phyloP scores from a whole-genome alignment of 768 basidiomycete species.

The Chlorophyllum brunneum region DNA sequence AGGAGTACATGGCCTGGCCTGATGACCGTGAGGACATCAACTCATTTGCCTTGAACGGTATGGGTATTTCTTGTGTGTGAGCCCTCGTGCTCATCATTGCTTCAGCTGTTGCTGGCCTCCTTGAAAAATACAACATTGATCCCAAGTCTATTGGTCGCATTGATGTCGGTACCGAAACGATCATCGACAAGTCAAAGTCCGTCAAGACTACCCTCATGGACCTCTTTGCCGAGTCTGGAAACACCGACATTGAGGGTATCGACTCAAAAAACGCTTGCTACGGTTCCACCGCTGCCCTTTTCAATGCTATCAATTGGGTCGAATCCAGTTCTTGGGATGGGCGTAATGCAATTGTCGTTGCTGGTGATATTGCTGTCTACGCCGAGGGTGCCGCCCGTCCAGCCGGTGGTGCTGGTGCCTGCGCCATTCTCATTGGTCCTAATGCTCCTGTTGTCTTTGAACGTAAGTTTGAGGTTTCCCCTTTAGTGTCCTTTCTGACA shows the following conservation, averaged over 20 bases:
- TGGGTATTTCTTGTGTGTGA: conserved; percentile 19
- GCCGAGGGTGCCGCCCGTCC: conserved; percentile 94
- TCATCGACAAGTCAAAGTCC: conserved; percentile 99
- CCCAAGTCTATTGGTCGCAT: conserved; percentile 95
- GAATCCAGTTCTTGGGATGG: conserved; percentile 97
- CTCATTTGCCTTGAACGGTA: conserved; percentile 93
- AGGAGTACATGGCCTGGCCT: conserved; percentile 97
- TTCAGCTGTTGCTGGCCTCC: conserved; percentile 80
- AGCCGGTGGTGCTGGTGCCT: conserved; percentile 95
- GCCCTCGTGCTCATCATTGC: conserved; percentile 7
- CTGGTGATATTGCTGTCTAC: conserved; percentile 97
- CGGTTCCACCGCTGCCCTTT: conserved; percentile 96
- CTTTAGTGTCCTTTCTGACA: conserved; percentile 13
- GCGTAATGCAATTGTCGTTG: conserved; percentile 94
- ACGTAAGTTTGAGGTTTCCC: conserved; percentile 53
- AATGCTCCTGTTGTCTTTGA: conserved; percentile 93
- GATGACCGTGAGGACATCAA: conserved; percentile 99
- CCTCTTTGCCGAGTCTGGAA: conserved; percentile 88
- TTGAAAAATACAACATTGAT: conserved; percentile 94
- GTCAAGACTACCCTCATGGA: conserved; percentile 99
- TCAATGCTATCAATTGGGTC: conserved; percentile 99
- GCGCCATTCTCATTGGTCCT: conserved; percentile 93
- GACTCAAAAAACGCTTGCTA: conserved; percentile 99
- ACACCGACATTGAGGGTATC: conserved; percentile 97
- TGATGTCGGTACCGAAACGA: conserved; percentile 97